Conservation (phyloP, 2,329 filamentous ascomycete species). For the Didymella pinodella region DNA sequence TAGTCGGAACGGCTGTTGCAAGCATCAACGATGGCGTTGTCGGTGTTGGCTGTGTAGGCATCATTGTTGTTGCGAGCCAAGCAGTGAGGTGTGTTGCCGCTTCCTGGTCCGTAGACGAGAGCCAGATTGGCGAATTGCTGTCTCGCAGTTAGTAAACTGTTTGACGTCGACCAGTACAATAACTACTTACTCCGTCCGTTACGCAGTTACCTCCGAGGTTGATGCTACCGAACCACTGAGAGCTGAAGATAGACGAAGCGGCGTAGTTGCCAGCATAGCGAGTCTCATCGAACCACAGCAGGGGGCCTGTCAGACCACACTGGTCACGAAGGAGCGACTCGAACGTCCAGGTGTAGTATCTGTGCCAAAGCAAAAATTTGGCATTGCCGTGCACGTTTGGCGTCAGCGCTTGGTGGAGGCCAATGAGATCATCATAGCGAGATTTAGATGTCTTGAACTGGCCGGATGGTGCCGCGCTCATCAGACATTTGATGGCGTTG, state of each 20-base stretch:
- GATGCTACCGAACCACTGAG: slow-evolving; percentile 38
- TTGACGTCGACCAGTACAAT: not conserved
- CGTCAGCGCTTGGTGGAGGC: slow-evolving; percentile 44
- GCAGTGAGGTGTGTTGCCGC: slow-evolving; percentile 40
- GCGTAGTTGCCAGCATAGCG: slow-evolving; percentile 42
- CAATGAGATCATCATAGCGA: slow-evolving; percentile 46
- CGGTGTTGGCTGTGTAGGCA: slow-evolving; percentile 36
- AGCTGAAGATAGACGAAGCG: slow-evolving; percentile 43
- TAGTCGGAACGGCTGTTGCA: slow-evolving; percentile 38
- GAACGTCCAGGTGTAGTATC: slow-evolving; percentile 53
- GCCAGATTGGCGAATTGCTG: slow-evolving; percentile 46
- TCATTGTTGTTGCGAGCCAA: slow-evolving; percentile 41
- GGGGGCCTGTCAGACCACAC: slow-evolving; percentile 51
- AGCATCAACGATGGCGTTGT: slow-evolving; percentile 36
- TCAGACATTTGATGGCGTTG: slow-evolving; percentile 41
- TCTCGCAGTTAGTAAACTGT: not conserved
- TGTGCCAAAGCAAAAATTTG: slow-evolving; percentile 56
- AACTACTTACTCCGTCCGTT: slow-evolving; percentile 43
- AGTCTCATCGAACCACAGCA: slow-evolving; percentile 53
- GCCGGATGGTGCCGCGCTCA: slow-evolving; percentile 32
- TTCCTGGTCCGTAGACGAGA: slow-evolving; percentile 42
- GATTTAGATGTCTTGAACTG: slow-evolving; percentile 34
- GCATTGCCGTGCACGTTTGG: slow-evolving; percentile 43
- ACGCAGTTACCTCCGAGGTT: slow-evolving; percentile 40
- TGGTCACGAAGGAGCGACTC: slow-evolving; percentile 54